Evolutionary conservation across 192 early-diverging fungal species (phyloP).

Genomic region (Diversispora eburnea): DNA sequence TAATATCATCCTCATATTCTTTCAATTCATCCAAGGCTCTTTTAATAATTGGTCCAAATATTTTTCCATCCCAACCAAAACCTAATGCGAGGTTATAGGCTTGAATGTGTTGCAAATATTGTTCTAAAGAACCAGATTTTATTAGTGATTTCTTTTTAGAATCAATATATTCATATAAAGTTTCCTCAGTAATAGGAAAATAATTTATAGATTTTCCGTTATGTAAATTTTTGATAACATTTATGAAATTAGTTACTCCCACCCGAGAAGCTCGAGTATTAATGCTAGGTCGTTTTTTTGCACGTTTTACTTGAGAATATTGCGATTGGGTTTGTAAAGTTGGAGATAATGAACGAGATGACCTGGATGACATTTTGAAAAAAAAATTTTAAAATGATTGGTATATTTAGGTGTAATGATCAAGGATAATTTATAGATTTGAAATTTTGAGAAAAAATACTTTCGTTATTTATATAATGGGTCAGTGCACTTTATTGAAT

Average conservation of each 20-base stretch:
- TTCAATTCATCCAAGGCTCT: conserved; percentile 26
- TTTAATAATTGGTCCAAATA: conserved; percentile 24
- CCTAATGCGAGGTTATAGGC: conserved; percentile 23
- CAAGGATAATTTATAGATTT: no score
- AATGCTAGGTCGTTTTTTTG: conserved; percentile 8
- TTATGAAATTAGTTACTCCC: conserved; percentile 27
- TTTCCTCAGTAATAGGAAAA: conserved; percentile 25
- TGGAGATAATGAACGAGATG: no score
- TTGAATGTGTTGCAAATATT: conserved; percentile 31
- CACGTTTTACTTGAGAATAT: no score
- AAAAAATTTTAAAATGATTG: no score
- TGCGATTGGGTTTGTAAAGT: no score
- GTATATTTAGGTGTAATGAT: no score
- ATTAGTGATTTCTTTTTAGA: conserved; percentile 18
- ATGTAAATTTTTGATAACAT: conserved; percentile 23
- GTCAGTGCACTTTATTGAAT: no score
- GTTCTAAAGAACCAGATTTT: conserved; percentile 27
- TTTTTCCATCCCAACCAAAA: conserved; percentile 20
- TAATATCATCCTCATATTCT: conserved; percentile 6
- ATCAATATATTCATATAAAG: conserved; percentile 23
- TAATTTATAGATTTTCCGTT: conserved; percentile 16
- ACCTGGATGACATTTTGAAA: no score
- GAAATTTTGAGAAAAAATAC: no score
- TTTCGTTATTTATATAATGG: no score
- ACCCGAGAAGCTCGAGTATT: conserved; percentile 23